These are phyloP conservation scores for Scleromitrula shiraiana DNA, from an alignment of 2,329 filamentous ascomycete species.

Conservation along the genomic window DNA sequence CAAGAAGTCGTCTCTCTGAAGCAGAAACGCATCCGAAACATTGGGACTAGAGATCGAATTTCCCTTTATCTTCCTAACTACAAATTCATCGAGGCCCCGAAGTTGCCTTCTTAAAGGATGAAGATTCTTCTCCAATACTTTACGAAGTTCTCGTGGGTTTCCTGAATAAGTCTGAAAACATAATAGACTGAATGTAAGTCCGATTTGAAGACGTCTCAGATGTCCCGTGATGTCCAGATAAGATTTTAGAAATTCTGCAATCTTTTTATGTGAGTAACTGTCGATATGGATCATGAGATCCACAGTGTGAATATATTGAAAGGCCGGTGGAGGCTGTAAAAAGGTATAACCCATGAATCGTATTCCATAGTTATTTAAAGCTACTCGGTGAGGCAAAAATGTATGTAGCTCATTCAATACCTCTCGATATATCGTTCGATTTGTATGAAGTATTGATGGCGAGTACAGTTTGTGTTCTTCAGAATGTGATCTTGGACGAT, in stretches of 20 bases:
- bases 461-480: constrained; percentile 8
- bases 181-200: constrained; percentile 5
- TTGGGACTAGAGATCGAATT: not conserved
- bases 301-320: constrained; percentile 7
- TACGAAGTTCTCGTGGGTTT: constrained; percentile 1
- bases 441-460: constrained; percentile 8
- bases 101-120: constrained; percentile 6
- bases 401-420: constrained; percentile 9
- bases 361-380: constrained; percentile 7
- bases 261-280: constrained; percentile 7
- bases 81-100: constrained; percentile 1
- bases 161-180: constrained; percentile 3
- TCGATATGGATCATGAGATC: constrained; percentile 10
- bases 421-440: constrained; percentile 7
- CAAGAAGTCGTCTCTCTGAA: constrained; percentile 4
- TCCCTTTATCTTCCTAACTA: not conserved
- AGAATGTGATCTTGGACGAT: constrained; percentile 1
- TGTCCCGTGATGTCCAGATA: constrained; percentile 7
- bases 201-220: constrained; percentile 6
- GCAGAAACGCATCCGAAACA: not conserved
- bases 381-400: constrained; percentile 7
- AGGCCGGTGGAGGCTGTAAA: constrained; percentile 3
- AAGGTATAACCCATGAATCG: constrained; percentile 10
- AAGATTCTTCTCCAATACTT: constrained; percentile 5
- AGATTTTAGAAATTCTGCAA: constrained; percentile 6